Percentiles rank a stretch among this genome's conserved stretches.
These are phyloP conservation scores for Lactarius sanguifluus DNA, from an alignment of 768 basidiomycete genomes.

Conservation along the genomic window DNA sequence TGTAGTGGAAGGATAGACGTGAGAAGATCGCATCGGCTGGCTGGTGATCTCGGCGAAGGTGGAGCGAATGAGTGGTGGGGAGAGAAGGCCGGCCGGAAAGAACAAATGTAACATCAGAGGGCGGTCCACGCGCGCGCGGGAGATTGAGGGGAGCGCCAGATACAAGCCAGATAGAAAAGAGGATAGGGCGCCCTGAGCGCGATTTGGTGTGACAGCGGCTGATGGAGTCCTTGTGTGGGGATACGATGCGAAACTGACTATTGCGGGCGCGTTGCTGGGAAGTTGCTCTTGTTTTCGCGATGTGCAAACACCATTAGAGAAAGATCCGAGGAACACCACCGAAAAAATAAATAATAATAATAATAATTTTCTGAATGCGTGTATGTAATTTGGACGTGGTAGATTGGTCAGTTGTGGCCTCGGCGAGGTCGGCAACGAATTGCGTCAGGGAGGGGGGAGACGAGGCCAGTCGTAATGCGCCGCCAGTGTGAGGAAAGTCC, in stretches of 20 bases:
- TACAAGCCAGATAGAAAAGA: not conserved
- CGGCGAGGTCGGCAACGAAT: conserved; percentile 22
- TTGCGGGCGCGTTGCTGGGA: conserved; percentile 23
- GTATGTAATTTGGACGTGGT: not conserved
- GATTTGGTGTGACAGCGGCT: conserved; percentile 23
- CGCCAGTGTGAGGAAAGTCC: conserved; percentile 16
- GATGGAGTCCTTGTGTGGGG: conserved; percentile 16
- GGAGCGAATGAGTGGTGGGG: conserved; percentile 18
- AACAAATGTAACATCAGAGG: conserved; percentile 6
- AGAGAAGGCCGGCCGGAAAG: conserved; percentile 16
- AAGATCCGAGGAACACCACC: conserved; percentile 15
- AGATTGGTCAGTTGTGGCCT: conserved; percentile 2
- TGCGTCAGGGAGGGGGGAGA: not conserved
- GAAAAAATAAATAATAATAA: not conserved
- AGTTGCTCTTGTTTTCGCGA: conserved; percentile 17
- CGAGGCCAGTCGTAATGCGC: not conserved
- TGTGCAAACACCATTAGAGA: conserved; percentile 1
- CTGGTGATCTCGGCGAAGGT: conserved; percentile 26
- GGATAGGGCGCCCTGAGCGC: conserved; percentile 27
- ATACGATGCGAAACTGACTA: conserved; percentile 6
- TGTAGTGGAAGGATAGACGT: conserved; percentile 14
- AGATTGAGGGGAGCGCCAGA: conserved; percentile 24
- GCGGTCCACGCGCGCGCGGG: conserved; percentile 11
- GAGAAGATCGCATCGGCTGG: conserved; percentile 26
- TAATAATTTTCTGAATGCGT: conserved; percentile 3